Percentiles rank a stretch among this genome's conserved stretches.
Evolutionary conservation across 108 stramenopile genomes (phyloP).

Genomic region (Skeletonema menzelii): DNA sequence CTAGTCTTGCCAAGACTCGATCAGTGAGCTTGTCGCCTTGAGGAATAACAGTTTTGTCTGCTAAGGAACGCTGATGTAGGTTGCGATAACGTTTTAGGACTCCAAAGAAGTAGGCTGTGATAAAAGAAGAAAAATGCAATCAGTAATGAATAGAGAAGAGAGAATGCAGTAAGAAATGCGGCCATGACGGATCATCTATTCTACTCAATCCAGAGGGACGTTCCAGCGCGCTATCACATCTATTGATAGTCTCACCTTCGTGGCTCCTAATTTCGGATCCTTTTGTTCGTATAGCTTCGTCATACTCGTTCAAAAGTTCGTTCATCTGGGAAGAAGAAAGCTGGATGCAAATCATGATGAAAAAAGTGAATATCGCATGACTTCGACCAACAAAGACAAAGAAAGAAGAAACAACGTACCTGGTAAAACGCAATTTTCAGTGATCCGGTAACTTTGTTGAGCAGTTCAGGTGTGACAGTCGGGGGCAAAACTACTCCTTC

Average conservation of each 20-base stretch:
- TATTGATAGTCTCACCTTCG: not conserved
- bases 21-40: slow-evolving; percentile 68
- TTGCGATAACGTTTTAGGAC: slow-evolving; percentile 75
- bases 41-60: slow-evolving; percentile 27
- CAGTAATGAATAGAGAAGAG: not conserved
- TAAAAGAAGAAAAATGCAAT: not conserved
- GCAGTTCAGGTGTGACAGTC: slow-evolving; percentile 34
- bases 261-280: slow-evolving; percentile 68
- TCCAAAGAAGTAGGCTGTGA: slow-evolving; percentile 73
- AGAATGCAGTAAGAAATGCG: not conserved
- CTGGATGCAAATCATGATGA: not conserved
- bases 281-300: slow-evolving; percentile 72
- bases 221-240: too few species aligned
- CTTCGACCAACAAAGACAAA: not conserved
- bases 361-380: not conserved
- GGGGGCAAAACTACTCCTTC: slow-evolving; percentile 10
- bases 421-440: slow-evolving; percentile 12
- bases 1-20: slow-evolving; percentile 52
- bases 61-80: slow-evolving; percentile 47
- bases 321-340: slow-evolving; percentile 61
- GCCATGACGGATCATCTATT: too few species aligned
- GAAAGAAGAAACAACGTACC: slow-evolving; percentile 10
- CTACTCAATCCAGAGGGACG: too few species aligned
- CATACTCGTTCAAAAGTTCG: slow-evolving; percentile 75
- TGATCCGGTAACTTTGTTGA: slow-evolving; percentile 11